A percentile compares a stretch with the other conserved stretches of the same genome.
phyloP scores from a whole-genome alignment of 2,329 filamentous ascomycete species.

The Zasmidium angulare region DNA sequence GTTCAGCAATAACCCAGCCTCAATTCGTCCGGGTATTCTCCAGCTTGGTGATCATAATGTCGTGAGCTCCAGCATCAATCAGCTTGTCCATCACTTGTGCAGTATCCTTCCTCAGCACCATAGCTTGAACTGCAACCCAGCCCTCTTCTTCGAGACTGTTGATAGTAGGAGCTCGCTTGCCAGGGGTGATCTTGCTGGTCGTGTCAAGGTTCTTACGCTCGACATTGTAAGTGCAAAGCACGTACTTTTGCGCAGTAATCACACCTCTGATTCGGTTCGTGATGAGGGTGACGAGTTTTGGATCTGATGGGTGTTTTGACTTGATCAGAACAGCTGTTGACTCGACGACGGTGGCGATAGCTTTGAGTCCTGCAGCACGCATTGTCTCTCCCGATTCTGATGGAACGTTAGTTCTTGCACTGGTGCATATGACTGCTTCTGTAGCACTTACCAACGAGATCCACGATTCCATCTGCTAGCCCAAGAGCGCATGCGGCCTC shows the following conservation, averaged over 20 bases:
- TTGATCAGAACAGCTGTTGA: conserved; percentile 89
- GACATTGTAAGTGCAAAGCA: conserved; percentile 96
- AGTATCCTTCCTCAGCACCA: conserved; percentile 87
- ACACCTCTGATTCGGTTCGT: conserved; percentile 83
- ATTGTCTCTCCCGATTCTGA: conserved; percentile 96
- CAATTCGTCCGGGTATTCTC: conserved; percentile 66
- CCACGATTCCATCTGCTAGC: conserved; percentile 94
- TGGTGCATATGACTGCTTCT: background rate
- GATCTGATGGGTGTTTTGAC: conserved; percentile 78
- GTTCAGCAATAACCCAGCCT: background rate
- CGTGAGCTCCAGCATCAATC: conserved; percentile 71
- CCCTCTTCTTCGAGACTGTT: conserved; percentile 83
- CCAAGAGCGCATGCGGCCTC: conserved; percentile 95
- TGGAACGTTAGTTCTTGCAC: conserved; percentile 1
- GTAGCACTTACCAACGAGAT: conserved; percentile 77
- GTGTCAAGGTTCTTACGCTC: conserved; percentile 65
- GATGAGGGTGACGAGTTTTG: conserved; percentile 78
- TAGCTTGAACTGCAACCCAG: conserved; percentile 92
- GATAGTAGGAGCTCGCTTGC: conserved; percentile 88
- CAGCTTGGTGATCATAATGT: conserved; percentile 83
- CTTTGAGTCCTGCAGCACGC: conserved; percentile 89
- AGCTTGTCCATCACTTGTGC: conserved; percentile 85
- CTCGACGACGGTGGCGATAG: conserved; percentile 89
- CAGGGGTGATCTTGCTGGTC: conserved; percentile 79
- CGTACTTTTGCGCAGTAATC: conserved; percentile 90